Conservation (phyloP, 495 filamentous ascomycete species). For the Xylaria sp. region DNA sequence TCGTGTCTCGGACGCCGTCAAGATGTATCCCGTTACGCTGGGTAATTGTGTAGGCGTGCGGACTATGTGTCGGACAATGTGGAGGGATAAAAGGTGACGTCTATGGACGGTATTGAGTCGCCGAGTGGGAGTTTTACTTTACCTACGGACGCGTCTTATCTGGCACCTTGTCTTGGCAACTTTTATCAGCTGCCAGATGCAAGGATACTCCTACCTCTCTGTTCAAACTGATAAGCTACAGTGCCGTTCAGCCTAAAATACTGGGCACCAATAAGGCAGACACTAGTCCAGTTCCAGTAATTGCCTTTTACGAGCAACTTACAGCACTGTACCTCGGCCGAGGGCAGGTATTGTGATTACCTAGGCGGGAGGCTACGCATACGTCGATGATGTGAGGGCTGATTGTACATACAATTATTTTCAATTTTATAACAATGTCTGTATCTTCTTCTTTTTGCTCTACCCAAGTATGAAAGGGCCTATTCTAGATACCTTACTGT, state of each 20-base stretch:
- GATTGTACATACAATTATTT: no score
- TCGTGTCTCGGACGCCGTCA: conserved; percentile 2
- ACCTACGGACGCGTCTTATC: conserved; percentile 14
- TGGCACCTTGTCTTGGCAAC: conserved; percentile 19
- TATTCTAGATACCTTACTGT: no score
- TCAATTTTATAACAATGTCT: not conserved
- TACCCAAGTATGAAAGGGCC: not conserved
- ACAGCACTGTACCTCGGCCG: no score
- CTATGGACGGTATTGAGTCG: conserved; percentile 27
- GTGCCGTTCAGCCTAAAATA: conserved; percentile 8
- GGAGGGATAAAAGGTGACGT: conserved; percentile 38
- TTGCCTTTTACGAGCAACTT: not conserved
- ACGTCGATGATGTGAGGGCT: no score
- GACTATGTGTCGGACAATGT: not conserved
- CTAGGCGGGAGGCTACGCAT: no score
- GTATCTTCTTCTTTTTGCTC: not conserved
- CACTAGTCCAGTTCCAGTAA: not conserved
- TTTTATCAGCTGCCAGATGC: conserved; percentile 2
- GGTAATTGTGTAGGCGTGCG: not conserved
- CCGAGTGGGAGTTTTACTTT: conserved; percentile 14
- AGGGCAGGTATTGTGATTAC: no score
- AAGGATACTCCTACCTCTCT: no score
- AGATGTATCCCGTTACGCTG: not conserved
- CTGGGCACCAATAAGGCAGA: not conserved
- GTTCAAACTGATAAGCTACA: not conserved